Conservation (phyloP, 225 moss, liverwort and hornwort species). For the Thuidium tamariscinum region DNA sequence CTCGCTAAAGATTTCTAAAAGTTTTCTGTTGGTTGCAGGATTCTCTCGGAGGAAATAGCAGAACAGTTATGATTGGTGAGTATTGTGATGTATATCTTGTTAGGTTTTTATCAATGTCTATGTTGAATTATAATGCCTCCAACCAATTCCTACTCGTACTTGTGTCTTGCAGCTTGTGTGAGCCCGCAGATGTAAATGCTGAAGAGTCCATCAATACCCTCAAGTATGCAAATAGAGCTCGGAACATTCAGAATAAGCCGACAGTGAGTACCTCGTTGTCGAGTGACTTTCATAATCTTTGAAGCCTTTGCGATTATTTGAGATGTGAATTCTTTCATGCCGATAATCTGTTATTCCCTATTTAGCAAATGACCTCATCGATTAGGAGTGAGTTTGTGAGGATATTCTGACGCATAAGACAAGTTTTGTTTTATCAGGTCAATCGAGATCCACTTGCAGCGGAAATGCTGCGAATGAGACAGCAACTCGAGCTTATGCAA, state of each 20-base stretch:
- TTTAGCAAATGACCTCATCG: background rate
- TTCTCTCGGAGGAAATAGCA: constrained; percentile 95
- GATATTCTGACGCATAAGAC: background rate
- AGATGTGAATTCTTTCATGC: background rate
- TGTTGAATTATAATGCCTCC: background rate
- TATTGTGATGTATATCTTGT: background rate
- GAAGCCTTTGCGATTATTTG: background rate
- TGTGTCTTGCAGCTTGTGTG: constrained; percentile 69
- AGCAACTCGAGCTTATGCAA: constrained; percentile 91
- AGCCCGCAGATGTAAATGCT: constrained; percentile 94
- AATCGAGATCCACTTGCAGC: constrained; percentile 94
- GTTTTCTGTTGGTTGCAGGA: constrained; percentile 39
- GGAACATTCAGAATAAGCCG: constrained; percentile 94
- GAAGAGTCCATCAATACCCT: constrained; percentile 92
- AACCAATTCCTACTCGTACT: background rate
- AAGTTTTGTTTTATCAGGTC: constrained; percentile 32
- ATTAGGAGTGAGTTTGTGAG: background rate
- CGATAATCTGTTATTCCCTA: background rate
- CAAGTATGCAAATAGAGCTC: constrained; percentile 91
- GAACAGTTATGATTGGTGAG: constrained; percentile 98
- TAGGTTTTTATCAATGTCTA: background rate
- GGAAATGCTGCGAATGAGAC: constrained; percentile 89
- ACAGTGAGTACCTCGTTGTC: constrained; percentile 48
- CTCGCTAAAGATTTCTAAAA: background rate
- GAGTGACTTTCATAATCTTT: background rate